Evolutionary conservation across 2,329 filamentous ascomycete genomes (phyloP).

Genomic region (Calonectria pseudoturangicola): DNA sequence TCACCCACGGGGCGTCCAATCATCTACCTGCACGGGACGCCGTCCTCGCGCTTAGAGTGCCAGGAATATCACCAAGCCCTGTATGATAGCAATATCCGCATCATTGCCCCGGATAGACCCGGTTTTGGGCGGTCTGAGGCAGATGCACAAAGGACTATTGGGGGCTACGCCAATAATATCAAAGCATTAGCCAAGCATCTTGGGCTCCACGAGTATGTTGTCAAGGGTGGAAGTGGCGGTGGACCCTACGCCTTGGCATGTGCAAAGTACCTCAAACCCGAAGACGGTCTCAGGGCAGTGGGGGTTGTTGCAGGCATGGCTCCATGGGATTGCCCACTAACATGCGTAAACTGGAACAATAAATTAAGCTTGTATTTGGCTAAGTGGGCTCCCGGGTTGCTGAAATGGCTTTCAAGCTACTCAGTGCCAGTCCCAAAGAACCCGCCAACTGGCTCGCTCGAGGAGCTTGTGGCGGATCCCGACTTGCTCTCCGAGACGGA

Average conservation of each 20-base stretch:
- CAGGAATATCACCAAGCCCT: conserved; percentile 34
- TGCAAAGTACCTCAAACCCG: conserved; percentile 24
- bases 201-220: conserved; percentile 21
- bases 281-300: conserved; percentile 36
- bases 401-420: conserved; percentile 27
- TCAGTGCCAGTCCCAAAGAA: conserved; percentile 17
- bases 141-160: conserved; percentile 28
- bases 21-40: conserved; percentile 38
- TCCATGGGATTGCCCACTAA: conserved; percentile 29
- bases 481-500: not conserved
- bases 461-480: conserved; percentile 20
- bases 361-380: conserved; percentile 29
- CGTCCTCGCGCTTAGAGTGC: conserved; percentile 38
- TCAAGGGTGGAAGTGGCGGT: conserved; percentile 39
- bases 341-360: conserved; percentile 35
- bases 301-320: conserved; percentile 30
- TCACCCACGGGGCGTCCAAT: conserved; percentile 25
- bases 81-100: conserved; percentile 8
- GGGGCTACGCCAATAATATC: conserved; percentile 33
- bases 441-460: conserved; percentile 14
- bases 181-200: conserved; percentile 34
- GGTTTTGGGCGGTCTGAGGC: conserved; percentile 38
- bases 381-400: conserved; percentile 33
- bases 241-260: conserved; percentile 42
- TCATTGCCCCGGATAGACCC: conserved; percentile 39